phyloP scores from a whole-genome alignment of 2,329 filamentous ascomycete genomes.

The Diaporthe eres region DNA sequence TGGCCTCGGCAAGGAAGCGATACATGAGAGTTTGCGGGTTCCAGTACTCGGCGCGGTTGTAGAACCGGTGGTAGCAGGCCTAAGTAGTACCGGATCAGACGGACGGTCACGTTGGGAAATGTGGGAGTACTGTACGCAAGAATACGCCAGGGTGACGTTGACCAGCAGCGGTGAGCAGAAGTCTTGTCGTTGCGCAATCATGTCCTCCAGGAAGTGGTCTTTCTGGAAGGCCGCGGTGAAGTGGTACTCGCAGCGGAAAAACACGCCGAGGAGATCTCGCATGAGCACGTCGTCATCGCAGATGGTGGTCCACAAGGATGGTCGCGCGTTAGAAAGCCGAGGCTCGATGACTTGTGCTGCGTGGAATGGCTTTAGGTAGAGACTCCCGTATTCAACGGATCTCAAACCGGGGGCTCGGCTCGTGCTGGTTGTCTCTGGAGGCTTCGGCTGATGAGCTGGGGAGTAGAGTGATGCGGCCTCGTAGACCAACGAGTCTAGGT shows the following conservation, averaged over 20 bases:
- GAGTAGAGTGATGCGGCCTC: constrained; percentile 9
- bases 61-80: background rate
- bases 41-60: constrained; percentile 17
- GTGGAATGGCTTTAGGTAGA: background rate
- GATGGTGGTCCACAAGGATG: constrained; percentile 6
- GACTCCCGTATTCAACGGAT: background rate
- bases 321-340: background rate
- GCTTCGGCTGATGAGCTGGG: background rate
- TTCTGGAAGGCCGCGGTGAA: constrained; percentile 3
- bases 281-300: constrained; percentile 25
- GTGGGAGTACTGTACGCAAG: background rate
- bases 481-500: constrained; percentile 2
- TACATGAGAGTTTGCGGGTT: constrained; percentile 17
- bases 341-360: constrained; percentile 2
- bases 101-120: background rate
- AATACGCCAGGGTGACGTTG: constrained; percentile 11
- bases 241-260: constrained; percentile 18
- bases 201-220: background rate
- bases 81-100: background rate
- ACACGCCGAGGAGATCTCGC: constrained; percentile 10
- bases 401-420: background rate
- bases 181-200: background rate
- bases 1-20: constrained; percentile 26
- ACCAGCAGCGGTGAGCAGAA: background rate
- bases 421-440: background rate